These are phyloP conservation scores for Papiliotrema terrestris DNA, from an alignment of 1,284 basidiomycete genomes.

Conservation along the genomic window DNA sequence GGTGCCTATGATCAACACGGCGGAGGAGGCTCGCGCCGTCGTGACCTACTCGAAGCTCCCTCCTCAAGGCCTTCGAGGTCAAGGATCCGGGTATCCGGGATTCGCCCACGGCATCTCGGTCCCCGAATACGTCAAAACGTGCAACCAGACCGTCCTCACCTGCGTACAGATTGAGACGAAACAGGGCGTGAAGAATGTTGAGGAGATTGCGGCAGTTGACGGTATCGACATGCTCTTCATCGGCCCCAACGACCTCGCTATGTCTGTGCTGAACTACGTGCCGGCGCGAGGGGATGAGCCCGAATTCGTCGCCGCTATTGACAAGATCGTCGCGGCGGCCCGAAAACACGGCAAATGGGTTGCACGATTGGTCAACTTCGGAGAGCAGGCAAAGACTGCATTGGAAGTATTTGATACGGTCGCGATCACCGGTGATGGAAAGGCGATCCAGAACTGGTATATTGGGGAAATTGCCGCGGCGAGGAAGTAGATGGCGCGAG, in stretches of 20 bases:
- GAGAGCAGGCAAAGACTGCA: slow-evolving; percentile 4
- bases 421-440: slow-evolving; percentile 6
- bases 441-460: slow-evolving; percentile 8
- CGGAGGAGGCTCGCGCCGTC: slow-evolving; percentile 26
- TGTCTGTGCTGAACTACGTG: slow-evolving; percentile 32
- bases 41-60: slow-evolving; percentile 33
- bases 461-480: slow-evolving; percentile 1
- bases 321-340: slow-evolving; percentile 29
- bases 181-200: slow-evolving; percentile 60
- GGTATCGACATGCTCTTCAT: slow-evolving; percentile 64
- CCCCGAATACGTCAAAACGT: slow-evolving; percentile 54
- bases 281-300: slow-evolving; percentile 37
- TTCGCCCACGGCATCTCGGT: slow-evolving; percentile 19
- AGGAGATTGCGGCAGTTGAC: slow-evolving; percentile 61
- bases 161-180: slow-evolving; percentile 66
- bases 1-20: not conserved
- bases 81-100: slow-evolving; percentile 29
- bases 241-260: slow-evolving; percentile 51
- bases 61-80: slow-evolving; percentile 29
- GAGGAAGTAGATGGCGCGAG: not conserved
- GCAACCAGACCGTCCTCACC: slow-evolving; percentile 56
- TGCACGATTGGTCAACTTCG: slow-evolving; percentile 27
- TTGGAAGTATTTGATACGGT: slow-evolving; percentile 13
- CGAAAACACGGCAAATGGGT: slow-evolving; percentile 32
- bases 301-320: slow-evolving; percentile 29